phyloP scores from a whole-genome alignment of 2,329 filamentous ascomycete species.

The Pyricularia grisea region DNA sequence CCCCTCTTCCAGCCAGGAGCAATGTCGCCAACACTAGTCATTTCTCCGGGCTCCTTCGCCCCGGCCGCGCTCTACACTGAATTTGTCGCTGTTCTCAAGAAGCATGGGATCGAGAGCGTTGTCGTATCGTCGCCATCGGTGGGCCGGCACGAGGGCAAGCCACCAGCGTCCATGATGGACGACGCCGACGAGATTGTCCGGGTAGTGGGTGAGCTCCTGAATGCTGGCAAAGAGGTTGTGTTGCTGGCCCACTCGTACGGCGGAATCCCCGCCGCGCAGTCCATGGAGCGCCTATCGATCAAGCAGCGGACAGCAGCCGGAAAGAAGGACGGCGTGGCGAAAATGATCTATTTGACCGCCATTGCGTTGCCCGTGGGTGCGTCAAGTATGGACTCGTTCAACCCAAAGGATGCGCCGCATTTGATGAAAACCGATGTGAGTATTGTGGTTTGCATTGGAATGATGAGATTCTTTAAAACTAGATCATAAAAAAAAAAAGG shows the following conservation, averaged over 20 bases:
- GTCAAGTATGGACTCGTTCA: too few species aligned
- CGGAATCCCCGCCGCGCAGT: background rate
- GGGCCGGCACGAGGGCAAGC: background rate
- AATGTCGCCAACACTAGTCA: background rate
- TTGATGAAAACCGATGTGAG: too few species aligned
- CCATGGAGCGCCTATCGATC: background rate
- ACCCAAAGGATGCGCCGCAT: too few species aligned
- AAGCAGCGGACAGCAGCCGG: background rate
- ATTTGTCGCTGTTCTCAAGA: background rate
- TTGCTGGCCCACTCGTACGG: slow-evolving; percentile 9
- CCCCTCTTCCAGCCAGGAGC: background rate
- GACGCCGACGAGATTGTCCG: background rate
- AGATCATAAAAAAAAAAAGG: too few species aligned
- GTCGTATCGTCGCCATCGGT: background rate
- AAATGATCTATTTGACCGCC: background rate
- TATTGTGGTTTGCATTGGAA: too few species aligned
- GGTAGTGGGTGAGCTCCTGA: background rate
- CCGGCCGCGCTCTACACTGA: background rate
- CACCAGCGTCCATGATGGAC: background rate
- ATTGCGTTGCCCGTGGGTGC: background rate
- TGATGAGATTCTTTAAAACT: too few species aligned
- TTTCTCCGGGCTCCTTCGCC: background rate
- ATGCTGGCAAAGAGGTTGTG: slow-evolving; percentile 7
- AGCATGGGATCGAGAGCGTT: background rate
- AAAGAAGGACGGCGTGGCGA: background rate